phyloP scores from a whole-genome alignment of 106 monocot species.

The Alisma plantagoaquatica region DNA sequence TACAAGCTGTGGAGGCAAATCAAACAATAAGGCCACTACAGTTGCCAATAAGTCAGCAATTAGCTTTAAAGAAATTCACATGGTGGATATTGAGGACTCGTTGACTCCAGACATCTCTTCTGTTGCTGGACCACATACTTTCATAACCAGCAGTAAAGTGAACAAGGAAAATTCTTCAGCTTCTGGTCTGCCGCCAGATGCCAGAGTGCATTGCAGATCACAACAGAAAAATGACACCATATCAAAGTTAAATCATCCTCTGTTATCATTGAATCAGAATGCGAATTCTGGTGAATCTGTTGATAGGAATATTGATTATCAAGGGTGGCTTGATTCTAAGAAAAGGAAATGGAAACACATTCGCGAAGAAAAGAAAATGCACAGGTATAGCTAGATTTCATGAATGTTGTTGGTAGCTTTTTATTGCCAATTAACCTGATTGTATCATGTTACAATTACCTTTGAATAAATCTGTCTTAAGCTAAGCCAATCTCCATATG shows the following conservation, averaged over 20 bases:
- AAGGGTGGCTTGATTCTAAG: slow-evolving; percentile 83
- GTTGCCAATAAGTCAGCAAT: neutral
- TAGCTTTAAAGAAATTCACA: neutral
- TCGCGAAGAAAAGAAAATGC: slow-evolving; percentile 62
- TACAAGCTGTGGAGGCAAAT: too few relatives aligned
- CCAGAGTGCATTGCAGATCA: neutral
- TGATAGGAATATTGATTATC: slow-evolving; percentile 68
- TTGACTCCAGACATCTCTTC: slow-evolving; percentile 11
- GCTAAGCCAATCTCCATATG: too few relatives aligned
- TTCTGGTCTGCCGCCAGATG: slow-evolving; percentile 15
- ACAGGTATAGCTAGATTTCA: slow-evolving; percentile 41
- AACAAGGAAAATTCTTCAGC: slow-evolving; percentile 41
- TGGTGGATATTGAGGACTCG: slow-evolving; percentile 66
- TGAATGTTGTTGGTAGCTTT: too few relatives aligned
- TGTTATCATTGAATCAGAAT: slow-evolving; percentile 22
- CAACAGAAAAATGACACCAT: neutral
- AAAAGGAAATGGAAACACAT: slow-evolving; percentile 89
- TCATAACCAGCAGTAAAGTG: slow-evolving; percentile 22
- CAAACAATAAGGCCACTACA: slow-evolving; percentile 11
- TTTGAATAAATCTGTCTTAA: too few relatives aligned
- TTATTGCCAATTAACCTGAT: too few relatives aligned
- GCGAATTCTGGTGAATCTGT: slow-evolving; percentile 20
- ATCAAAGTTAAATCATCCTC: slow-evolving; percentile 10
- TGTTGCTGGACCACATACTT: slow-evolving; percentile 18
- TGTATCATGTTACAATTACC: too few relatives aligned